A percentile compares a stretch with the other conserved stretches of the same genome.
Evolutionary conservation across 176 grass and related monocot species (phyloP).

Genomic region (Neostapfia colusana): DNA sequence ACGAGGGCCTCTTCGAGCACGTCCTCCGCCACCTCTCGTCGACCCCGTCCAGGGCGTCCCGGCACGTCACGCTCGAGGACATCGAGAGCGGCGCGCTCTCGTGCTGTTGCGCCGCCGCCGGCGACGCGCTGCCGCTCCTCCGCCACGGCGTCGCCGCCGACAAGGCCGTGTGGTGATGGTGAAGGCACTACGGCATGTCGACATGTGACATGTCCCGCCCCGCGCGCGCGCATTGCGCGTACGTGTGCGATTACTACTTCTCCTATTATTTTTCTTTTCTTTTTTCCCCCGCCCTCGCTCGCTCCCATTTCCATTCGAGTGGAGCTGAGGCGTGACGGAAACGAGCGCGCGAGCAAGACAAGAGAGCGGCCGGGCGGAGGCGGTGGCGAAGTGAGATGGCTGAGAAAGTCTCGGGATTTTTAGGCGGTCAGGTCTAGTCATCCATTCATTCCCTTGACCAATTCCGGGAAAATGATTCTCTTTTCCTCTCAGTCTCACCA

Average conservation of each 20-base stretch:
- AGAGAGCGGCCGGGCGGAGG: neutral
- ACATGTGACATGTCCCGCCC: too few relatives aligned
- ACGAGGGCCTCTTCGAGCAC: conserved; percentile 78
- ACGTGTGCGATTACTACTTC: too few relatives aligned
- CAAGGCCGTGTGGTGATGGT: conserved; percentile 68
- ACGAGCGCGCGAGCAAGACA: neutral
- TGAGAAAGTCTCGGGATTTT: conserved; percentile 46
- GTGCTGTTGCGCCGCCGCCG: too few relatives aligned
- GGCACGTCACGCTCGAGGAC: conserved; percentile 66
- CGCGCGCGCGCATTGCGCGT: too few relatives aligned
- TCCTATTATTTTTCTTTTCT: too few relatives aligned
- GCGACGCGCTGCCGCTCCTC: conserved; percentile 72
- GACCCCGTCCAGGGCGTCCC: conserved; percentile 41
- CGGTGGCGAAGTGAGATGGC: conserved; percentile 71
- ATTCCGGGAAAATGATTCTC: conserved; percentile 35
- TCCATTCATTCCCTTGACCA: conserved; percentile 68
- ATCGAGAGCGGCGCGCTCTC: conserved; percentile 44
- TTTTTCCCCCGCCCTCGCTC: neutral
- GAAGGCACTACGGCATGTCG: too few relatives aligned
- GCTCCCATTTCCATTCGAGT: conserved; percentile 39
- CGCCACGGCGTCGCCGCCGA: conserved; percentile 48
- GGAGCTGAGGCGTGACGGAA: conserved; percentile 31
- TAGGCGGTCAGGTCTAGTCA: conserved; percentile 48
- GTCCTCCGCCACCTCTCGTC: conserved; percentile 73
- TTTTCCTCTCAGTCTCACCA: neutral